These are phyloP conservation scores for Yarrowia porcina DNA, from an alignment of 805 yeast species.

Conservation along the genomic window DNA sequence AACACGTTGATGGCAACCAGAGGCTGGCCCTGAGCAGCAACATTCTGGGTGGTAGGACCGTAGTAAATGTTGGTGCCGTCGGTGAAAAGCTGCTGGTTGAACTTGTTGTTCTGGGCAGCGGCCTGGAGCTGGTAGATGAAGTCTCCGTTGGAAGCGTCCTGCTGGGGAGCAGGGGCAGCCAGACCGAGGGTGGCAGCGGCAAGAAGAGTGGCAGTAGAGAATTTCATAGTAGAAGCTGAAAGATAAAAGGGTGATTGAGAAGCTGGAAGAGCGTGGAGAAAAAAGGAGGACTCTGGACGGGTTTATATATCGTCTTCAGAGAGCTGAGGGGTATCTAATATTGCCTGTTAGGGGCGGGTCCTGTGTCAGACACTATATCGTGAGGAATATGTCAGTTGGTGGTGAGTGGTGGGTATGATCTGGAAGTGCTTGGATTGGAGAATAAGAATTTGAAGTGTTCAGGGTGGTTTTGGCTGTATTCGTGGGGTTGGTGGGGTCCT, in stretches of 20 bases:
- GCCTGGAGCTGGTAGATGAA: conserved; percentile 18
- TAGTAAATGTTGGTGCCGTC: conserved; percentile 12
- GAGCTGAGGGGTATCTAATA: too few species aligned
- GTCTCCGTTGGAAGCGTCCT: not conserved
- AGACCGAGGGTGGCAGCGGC: not conserved
- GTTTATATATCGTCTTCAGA: not conserved
- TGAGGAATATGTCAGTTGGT: too few species aligned
- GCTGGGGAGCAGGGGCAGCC: conserved; percentile 9
- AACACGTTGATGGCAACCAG: not conserved
- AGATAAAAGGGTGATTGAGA: not conserved
- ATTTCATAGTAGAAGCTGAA: conserved; percentile 18
- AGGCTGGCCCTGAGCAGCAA: not conserved
- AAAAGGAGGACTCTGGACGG: not conserved
- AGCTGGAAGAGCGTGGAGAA: not conserved
- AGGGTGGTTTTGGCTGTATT: too few species aligned
- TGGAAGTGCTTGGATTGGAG: too few species aligned
- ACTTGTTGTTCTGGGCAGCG: not conserved
- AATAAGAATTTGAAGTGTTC: too few species aligned
- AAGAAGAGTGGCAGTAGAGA: not conserved
- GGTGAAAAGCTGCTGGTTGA: conserved; percentile 17
- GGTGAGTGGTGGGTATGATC: too few species aligned
- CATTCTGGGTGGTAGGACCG: not conserved
- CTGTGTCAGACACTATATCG: too few species aligned
- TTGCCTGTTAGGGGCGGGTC: too few species aligned
- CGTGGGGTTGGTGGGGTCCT: too few species aligned